Evolutionary conservation across 345 rosid species (phyloP).

Genomic region (Boechera retrofracta): DNA sequence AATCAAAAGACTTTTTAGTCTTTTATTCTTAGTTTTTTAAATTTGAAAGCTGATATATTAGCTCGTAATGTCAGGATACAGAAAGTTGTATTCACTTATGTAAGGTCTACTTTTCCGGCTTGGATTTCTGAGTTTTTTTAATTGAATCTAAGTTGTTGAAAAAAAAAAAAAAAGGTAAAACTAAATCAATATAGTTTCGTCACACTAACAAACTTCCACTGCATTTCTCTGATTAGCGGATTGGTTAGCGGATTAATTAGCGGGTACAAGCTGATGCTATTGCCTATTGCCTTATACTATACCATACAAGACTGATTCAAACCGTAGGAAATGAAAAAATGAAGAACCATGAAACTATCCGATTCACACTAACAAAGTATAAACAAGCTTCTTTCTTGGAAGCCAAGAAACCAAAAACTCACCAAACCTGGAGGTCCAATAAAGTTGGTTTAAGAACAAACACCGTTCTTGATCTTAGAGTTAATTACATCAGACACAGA

Average conservation of each 20-base stretch:
- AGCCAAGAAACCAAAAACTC: conserved; percentile 2
- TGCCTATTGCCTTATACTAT: neutral
- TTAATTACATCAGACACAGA: neutral
- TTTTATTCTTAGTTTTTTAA: no score
- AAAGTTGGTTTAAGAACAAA: neutral
- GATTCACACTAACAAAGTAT: neutral
- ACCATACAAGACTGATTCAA: neutral
- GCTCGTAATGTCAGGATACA: no score
- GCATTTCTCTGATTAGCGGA: neutral
- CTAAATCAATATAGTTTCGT: neutral
- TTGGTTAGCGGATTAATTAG: neutral
- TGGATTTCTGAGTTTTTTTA: no score
- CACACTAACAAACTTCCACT: neutral
- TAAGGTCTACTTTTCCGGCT: no score
- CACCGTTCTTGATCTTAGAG: neutral
- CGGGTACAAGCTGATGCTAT: neutral
- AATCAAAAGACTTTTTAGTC: no score
- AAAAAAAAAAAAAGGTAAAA: no score
- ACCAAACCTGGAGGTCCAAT: neutral
- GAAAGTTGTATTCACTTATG: no score
- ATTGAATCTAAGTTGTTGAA: no score
- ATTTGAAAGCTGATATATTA: no score
- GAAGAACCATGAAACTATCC: neutral
- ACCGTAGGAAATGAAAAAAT: neutral
- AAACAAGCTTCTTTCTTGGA: neutral